These are phyloP conservation scores for Ceratorhiza oryzae-sativae DNA, from an alignment of 1,284 basidiomycete genomes.

Conservation along the genomic window DNA sequence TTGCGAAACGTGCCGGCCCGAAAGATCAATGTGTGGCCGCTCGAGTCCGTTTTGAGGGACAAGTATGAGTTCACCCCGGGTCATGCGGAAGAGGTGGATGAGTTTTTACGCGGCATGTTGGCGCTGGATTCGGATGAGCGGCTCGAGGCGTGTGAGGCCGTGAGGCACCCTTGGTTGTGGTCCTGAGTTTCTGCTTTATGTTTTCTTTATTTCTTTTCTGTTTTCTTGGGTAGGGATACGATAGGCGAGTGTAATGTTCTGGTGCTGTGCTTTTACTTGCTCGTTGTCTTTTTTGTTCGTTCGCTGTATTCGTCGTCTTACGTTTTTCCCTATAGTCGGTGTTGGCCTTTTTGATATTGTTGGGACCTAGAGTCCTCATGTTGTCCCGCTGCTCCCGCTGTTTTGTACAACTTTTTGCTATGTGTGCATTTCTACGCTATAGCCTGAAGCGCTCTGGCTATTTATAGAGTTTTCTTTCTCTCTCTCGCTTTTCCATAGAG, in stretches of 20 bases:
- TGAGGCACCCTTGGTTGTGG: conserved; percentile 42
- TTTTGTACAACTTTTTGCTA: not conserved
- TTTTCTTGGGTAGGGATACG: not conserved
- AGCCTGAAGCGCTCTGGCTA: conserved; percentile 34
- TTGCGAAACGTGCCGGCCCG: conserved; percentile 38
- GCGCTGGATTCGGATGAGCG: conserved; percentile 40
- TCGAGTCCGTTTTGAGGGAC: conserved; percentile 40
- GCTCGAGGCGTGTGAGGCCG: conserved; percentile 35
- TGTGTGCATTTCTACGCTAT: not conserved
- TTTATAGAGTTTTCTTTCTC: conserved; percentile 19
- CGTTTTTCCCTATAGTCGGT: too few species aligned
- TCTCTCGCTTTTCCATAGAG: not conserved
- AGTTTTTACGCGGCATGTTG: conserved; percentile 40
- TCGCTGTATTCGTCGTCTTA: conserved; percentile 28
- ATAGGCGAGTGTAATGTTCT: not conserved
- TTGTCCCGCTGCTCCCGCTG: not conserved
- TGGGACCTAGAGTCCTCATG: conserved; percentile 11
- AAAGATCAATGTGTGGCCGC: conserved; percentile 41
- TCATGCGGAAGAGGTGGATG: conserved; percentile 22
- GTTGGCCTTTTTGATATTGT: too few species aligned
- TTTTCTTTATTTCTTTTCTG: conserved; percentile 13
- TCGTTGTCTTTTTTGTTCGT: not conserved
- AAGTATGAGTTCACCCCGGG: conserved; percentile 40
- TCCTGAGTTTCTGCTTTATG: too few species aligned
- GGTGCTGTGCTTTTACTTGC: conserved; percentile 17